These are phyloP conservation scores for Hortiboletus flavorubellus DNA, from an alignment of 768 basidiomycete genomes.

Conservation along the genomic window DNA sequence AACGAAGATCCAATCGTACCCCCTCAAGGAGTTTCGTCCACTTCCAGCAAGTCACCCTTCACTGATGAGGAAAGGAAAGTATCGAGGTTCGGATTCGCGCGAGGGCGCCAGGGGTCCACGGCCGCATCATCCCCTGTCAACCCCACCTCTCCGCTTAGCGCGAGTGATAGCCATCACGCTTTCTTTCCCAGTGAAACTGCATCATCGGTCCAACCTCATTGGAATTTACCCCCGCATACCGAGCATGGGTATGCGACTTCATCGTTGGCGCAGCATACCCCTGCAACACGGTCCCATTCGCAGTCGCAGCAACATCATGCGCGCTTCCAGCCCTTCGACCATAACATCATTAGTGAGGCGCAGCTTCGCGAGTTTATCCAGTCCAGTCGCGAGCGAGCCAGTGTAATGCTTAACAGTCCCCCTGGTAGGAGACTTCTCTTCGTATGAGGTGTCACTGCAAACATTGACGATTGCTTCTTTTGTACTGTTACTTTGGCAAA, in stretches of 20 bases:
- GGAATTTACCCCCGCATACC: conserved; percentile 42
- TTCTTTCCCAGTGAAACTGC: conserved; percentile 43
- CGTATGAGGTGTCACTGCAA: conserved; percentile 32
- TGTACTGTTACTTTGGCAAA: conserved; percentile 23
- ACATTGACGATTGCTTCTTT: conserved; percentile 34
- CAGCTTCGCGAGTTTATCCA: conserved; percentile 76
- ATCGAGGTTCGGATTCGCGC: conserved; percentile 80
- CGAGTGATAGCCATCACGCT: conserved; percentile 46
- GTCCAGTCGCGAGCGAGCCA: conserved; percentile 59
- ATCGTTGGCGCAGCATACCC: conserved; percentile 46
- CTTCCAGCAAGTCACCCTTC: conserved; percentile 37
- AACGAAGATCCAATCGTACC: conserved; percentile 44
- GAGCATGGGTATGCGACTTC: conserved; percentile 45
- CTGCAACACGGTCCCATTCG: conserved; percentile 33
- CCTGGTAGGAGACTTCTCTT: conserved; percentile 50
- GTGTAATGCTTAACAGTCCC: conserved; percentile 30
- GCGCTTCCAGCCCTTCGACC: conserved; percentile 58
- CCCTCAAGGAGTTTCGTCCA: conserved; percentile 29
- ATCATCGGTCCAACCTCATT: conserved; percentile 40
- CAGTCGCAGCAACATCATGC: conserved; percentile 34
- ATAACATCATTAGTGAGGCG: conserved; percentile 59
- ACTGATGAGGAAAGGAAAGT: conserved; percentile 64
- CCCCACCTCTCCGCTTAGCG: conserved; percentile 51
- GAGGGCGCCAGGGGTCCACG: conserved; percentile 61
- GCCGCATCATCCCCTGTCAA: conserved; percentile 58